These are phyloP conservation scores for Saturnispora besseyi DNA, from an alignment of 805 yeast genomes.

Conservation along the genomic window DNA sequence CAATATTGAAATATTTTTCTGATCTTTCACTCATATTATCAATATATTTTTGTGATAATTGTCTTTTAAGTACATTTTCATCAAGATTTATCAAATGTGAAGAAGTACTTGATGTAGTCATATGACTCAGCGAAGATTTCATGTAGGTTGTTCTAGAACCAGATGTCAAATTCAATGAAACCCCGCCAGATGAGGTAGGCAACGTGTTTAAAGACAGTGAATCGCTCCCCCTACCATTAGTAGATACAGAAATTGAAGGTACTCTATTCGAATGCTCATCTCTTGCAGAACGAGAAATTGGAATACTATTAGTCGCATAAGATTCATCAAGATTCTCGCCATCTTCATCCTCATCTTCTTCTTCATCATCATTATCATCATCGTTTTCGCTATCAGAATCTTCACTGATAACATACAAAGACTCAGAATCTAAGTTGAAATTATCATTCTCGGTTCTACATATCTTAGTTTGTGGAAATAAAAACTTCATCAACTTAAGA, in stretches of 20 bases:
- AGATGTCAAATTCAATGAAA: not conserved
- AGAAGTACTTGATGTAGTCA: not conserved
- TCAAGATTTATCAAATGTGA: not conserved
- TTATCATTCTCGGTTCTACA: not conserved
- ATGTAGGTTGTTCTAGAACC: not conserved
- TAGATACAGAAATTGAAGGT: not conserved
- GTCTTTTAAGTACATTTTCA: not conserved
- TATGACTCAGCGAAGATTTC: not conserved
- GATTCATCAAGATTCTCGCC: not conserved
- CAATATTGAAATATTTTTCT: conserved; percentile 60
- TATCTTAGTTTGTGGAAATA: conserved; percentile 43
- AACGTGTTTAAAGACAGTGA: not conserved
- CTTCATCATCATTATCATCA: not conserved
- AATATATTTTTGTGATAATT: conserved; percentile 10
- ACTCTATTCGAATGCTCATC: not conserved
- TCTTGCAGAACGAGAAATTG: not conserved
- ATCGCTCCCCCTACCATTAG: not conserved
- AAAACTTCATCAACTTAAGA: conserved; percentile 50
- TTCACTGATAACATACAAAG: not conserved
- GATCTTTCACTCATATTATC: conserved; percentile 70
- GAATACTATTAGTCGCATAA: not conserved
- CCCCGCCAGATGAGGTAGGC: not conserved
- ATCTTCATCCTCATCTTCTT: not conserved
- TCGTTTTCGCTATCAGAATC: not conserved
- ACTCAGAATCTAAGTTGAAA: not conserved